Base-by-base conservation (phyloP, 169 alveolate genomes). In the Amoebophrya sp. region DNA sequence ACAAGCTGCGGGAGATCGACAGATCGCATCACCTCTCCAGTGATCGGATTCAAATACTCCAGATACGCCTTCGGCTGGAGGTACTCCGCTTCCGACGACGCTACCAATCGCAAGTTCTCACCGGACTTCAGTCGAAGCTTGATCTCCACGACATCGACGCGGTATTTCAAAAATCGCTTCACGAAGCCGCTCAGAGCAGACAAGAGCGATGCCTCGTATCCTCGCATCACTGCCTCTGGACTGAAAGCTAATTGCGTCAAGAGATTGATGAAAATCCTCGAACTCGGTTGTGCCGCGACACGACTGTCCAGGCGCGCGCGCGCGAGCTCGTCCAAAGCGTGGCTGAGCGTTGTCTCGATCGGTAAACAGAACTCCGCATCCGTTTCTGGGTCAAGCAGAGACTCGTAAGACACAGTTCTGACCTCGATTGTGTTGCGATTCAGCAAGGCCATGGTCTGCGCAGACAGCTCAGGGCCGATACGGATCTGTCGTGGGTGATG, bases 1-100 rank as follows among this genome's bases (percentile, higher is more conserved):
- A 65, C 83, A 6, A 65, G 26, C 38, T 65, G 83, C 26, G 83
- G 39, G 33, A 65, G 26, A 26, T 65, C 83, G 36, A 65, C 83
- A 29, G 83, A 65, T 26, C 83, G 83, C 38, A 36, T 65, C 33
- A 65, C 83, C n/a, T 65, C 83, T 36, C 83, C 83, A 10, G 83
- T 65, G 33, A 65, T 6, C 83, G 83, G 83, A 36, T 65, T 65
- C 83, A 65, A 65, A 36, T 65, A 65, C 83, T 65, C 83, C 83
- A 65, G 26, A 26, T 65, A 65, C 83, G 83, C 83, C 83, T 65
- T 65, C 36, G 83, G 83, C 83, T 65, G 83, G 39, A 65, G 26
- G 83, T 65, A 65, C 83, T 65, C 83, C 33, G 83, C 83, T 26
- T 65, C 83, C 36, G 83, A 65, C 3, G 33, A 6, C 36, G 83